phyloP scores from a whole-genome alignment of 2,329 filamentous ascomycete genomes.

The Triangularia verruculosa region DNA sequence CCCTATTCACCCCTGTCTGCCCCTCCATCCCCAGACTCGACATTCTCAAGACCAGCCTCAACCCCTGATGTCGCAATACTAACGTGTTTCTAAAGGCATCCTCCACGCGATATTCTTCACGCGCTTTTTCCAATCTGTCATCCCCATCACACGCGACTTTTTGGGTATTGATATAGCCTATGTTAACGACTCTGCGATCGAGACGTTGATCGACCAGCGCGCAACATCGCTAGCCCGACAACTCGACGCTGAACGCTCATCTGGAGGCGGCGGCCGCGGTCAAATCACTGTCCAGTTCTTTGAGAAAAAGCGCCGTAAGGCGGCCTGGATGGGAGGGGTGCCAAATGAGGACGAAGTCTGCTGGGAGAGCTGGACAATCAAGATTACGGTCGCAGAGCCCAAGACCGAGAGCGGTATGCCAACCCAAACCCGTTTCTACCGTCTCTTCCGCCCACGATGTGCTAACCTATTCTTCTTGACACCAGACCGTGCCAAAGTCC shows the following conservation, averaged over 20 bases:
- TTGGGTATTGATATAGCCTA: constrained; percentile 87
- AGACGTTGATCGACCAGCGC: constrained; percentile 89
- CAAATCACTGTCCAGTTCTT: constrained; percentile 89
- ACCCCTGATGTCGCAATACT: constrained; percentile 9
- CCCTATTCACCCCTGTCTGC: constrained; percentile 4
- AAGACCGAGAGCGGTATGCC: constrained; percentile 78
- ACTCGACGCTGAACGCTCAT: constrained; percentile 57
- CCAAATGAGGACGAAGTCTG: constrained; percentile 93
- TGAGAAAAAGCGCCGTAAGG: constrained; percentile 82
- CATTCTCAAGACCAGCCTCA: constrained; percentile 7
- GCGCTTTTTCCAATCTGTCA: constrained; percentile 87
- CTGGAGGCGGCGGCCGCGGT: constrained; percentile 61
- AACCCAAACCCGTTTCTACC: neutral
- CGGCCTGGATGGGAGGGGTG: constrained; percentile 64
- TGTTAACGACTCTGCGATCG: constrained; percentile 85
- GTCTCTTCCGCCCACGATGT: neutral
- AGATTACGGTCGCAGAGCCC: constrained; percentile 89
- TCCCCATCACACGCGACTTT: constrained; percentile 80
- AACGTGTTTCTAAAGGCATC: constrained; percentile 57
- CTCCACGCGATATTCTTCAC: constrained; percentile 99
- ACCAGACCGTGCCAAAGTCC: constrained; percentile 80
- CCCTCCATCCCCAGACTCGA: constrained; percentile 14
- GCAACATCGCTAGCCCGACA: constrained; percentile 76
- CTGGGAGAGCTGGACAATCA: constrained; percentile 94
- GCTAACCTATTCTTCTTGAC: neutral